phyloP scores from a whole-genome alignment of 129 eudicot genomes.

The Tanacetum coccineum region DNA sequence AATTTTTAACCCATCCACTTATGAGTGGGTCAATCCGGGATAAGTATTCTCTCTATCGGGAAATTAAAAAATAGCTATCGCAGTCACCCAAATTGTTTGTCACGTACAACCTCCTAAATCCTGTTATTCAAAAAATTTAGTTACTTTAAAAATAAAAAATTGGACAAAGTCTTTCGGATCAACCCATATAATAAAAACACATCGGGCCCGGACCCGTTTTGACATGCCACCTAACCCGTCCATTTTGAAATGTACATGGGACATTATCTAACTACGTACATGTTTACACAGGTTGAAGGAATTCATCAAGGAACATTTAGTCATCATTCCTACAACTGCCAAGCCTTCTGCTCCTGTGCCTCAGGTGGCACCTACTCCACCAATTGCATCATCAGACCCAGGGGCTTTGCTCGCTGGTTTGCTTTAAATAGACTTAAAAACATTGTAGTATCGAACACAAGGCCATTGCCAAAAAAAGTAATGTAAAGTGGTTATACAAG shows the following conservation, averaged over 20 bases:
- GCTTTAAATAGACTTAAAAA: slow-evolving; percentile 36
- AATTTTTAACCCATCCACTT: not conserved
- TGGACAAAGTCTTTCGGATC: not conserved
- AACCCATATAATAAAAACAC: not conserved
- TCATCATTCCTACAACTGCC: slow-evolving; percentile 56
- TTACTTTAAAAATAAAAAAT: too few relatives aligned
- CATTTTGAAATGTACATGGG: not conserved
- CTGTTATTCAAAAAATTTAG: not conserved
- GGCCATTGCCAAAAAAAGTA: slow-evolving; percentile 25
- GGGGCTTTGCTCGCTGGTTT: slow-evolving; percentile 96
- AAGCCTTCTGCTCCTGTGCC: slow-evolving; percentile 49
- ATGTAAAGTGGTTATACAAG: slow-evolving; percentile 37
- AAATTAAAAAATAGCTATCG: too few relatives aligned
- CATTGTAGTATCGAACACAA: slow-evolving; percentile 10
- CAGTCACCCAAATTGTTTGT: not conserved
- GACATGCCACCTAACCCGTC: not conserved
- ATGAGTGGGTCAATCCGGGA: not conserved
- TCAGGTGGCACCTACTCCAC: slow-evolving; percentile 46
- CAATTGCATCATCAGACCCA: slow-evolving; percentile 62
- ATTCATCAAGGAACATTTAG: slow-evolving; percentile 81
- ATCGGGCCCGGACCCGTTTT: not conserved
- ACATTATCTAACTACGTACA: slow-evolving; percentile 7
- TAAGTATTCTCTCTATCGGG: too few relatives aligned
- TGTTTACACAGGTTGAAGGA: slow-evolving; percentile 70
- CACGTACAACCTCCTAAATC: not conserved